phyloP scores from a whole-genome alignment of 345 rosid species.

The Hirschfeldia incana region DNA sequence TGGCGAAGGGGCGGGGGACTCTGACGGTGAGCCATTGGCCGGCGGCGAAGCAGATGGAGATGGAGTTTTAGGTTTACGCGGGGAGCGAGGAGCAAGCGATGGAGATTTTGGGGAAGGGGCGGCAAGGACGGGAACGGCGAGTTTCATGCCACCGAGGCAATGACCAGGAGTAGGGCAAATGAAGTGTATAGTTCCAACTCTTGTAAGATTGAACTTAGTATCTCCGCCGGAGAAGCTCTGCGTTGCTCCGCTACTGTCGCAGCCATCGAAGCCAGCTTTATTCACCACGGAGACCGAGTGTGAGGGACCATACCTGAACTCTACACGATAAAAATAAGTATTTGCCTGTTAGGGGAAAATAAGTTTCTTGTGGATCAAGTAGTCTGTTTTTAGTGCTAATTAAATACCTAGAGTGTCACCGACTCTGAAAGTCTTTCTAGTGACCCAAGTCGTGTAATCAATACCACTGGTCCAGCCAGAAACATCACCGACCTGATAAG shows the following conservation, averaged over 20 bases:
- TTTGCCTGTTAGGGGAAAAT: too few relatives aligned
- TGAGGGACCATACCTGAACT: conserved; percentile 31
- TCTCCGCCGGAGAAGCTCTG: conserved; percentile 19
- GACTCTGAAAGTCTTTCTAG: conserved; percentile 40
- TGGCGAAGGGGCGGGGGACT: not conserved
- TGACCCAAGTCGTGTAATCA: conserved; percentile 36
- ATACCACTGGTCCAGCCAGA: conserved; percentile 29
- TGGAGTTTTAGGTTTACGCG: not conserved
- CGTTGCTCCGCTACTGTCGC: conserved; percentile 22
- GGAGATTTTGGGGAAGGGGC: conserved; percentile 11
- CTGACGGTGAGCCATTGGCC: conserved; percentile 11
- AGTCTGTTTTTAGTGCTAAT: not conserved
- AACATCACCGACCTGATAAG: conserved; percentile 35
- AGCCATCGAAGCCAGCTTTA: conserved; percentile 32
- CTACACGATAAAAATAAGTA: not conserved
- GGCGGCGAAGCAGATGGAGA: conserved; percentile 26
- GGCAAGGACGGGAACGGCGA: conserved; percentile 29
- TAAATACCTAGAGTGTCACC: conserved; percentile 41
- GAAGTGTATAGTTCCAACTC: conserved; percentile 33
- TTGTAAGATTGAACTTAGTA: conserved; percentile 32
- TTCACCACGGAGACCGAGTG: conserved; percentile 37
- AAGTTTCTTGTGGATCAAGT: not conserved
- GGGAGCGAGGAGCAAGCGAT: not conserved
- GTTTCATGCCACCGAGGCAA: conserved; percentile 40
- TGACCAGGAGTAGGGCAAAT: conserved; percentile 33